Conservation (phyloP, 495 filamentous ascomycete species). For the Annulohypoxylon bovei region DNA sequence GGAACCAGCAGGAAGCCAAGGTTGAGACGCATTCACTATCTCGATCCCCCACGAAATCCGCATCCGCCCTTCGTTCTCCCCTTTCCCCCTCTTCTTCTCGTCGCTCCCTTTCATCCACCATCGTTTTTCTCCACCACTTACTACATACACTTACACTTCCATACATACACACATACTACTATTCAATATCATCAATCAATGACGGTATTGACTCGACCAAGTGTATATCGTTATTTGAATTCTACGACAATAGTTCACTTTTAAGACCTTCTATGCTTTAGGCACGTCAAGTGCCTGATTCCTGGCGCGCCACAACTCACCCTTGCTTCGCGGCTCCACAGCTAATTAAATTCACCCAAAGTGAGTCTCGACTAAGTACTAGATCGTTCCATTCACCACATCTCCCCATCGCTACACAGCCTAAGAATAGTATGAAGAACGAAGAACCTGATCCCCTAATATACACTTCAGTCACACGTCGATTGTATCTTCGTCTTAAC, state of each 20-base stretch:
- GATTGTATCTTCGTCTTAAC: constrained; percentile 18
- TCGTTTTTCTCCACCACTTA: constrained; percentile 5
- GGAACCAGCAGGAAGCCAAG: constrained; percentile 11
- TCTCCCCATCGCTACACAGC: constrained; percentile 33
- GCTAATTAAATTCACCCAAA: constrained; percentile 43
- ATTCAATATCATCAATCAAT: constrained; percentile 21
- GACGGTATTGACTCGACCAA: constrained; percentile 9
- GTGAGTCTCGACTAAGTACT: constrained; percentile 41
- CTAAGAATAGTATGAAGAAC: constrained; percentile 19
- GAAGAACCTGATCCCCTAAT: constrained; percentile 18
- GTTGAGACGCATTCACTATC: constrained; percentile 36
- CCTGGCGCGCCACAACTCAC: constrained; percentile 44
- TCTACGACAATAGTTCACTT: constrained; percentile 39
- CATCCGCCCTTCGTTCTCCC: constrained; percentile 19
- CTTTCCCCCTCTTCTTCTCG: constrained; percentile 20
- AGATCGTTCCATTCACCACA: constrained; percentile 39
- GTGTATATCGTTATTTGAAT: constrained; percentile 41
- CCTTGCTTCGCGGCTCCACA: constrained; percentile 48
- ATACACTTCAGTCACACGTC: constrained; percentile 17
- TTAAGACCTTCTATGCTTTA: constrained; percentile 36
- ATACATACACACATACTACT: constrained; percentile 1
- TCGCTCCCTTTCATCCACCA: constrained; percentile 11
- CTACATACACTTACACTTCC: background rate
- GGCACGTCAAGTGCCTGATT: constrained; percentile 42
- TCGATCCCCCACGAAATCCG: constrained; percentile 43